A percentile compares a stretch with the other conserved stretches of the same genome.
These are phyloP conservation scores for Pichia sp. DNA, from an alignment of 1,139 yeast genomes.

Conservation along the genomic window DNA sequence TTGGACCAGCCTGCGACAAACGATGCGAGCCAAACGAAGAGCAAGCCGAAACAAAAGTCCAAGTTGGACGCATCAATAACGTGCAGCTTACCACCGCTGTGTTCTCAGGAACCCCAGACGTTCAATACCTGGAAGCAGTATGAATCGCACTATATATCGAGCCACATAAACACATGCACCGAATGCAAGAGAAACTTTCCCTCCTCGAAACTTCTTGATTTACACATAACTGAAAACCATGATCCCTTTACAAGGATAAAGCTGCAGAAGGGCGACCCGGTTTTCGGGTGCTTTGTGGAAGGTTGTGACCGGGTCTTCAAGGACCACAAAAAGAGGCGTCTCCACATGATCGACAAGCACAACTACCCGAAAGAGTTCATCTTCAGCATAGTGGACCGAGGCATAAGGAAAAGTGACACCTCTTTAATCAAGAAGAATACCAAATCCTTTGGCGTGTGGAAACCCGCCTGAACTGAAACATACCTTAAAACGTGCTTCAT, in stretches of 20 bases:
- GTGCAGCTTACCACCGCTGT: conserved; percentile 22
- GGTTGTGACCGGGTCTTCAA: conserved; percentile 36
- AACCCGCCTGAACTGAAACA: conserved; percentile 11
- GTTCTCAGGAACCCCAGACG: conserved; percentile 13
- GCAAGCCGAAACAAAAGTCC: not conserved
- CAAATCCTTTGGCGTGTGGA: conserved; percentile 18
- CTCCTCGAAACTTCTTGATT: conserved; percentile 34
- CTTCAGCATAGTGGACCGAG: conserved; percentile 38
- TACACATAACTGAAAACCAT: conserved; percentile 53
- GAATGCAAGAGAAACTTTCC: conserved; percentile 44
- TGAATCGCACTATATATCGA: conserved; percentile 36
- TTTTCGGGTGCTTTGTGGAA: conserved; percentile 40
- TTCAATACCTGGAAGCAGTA: conserved; percentile 29
- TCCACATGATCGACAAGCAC: conserved; percentile 48
- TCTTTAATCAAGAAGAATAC: conserved; percentile 25
- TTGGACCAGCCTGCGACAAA: not conserved
- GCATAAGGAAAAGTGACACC: conserved; percentile 26
- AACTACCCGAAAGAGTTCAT: conserved; percentile 43
- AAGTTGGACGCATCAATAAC: conserved; percentile 9
- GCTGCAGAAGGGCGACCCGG: conserved; percentile 38
- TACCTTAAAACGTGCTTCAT: too few species aligned
- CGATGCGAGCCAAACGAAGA: not conserved
- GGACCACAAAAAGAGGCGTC: conserved; percentile 37
- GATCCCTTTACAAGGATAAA: conserved; percentile 42
- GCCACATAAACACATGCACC: conserved; percentile 35